Conservation (phyloP, 2,329 filamentous ascomycete genomes). For the Arthrobotrys conoides region DNA sequence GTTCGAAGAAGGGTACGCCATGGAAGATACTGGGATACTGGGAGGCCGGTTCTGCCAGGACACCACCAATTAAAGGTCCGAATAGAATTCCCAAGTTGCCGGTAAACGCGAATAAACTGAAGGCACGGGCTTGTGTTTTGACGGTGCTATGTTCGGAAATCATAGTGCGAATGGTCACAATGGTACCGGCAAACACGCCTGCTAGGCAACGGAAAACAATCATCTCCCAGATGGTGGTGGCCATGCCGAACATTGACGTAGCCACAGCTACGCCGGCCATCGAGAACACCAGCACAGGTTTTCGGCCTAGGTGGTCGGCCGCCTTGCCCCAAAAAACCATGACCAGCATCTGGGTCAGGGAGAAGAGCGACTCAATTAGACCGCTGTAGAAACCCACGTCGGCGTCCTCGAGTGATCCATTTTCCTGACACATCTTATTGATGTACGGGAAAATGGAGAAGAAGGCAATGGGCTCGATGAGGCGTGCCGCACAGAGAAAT, state of each 20-base stretch:
- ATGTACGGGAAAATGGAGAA: constrained; percentile 87
- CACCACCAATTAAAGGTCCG: constrained; percentile 79
- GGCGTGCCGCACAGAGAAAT: constrained; percentile 79
- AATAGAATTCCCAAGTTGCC: constrained; percentile 81
- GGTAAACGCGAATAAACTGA: constrained; percentile 82
- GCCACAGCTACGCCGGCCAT: constrained; percentile 75
- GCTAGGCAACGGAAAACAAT: constrained; percentile 78
- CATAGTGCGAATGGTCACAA: constrained; percentile 83
- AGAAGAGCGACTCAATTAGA: constrained; percentile 81
- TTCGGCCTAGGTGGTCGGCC: constrained; percentile 79
- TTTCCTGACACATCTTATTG: constrained; percentile 80
- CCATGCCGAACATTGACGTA: constrained; percentile 78
- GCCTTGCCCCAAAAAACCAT: constrained; percentile 81
- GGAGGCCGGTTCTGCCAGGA: constrained; percentile 76
- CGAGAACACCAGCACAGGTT: constrained; percentile 79
- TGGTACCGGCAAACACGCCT: constrained; percentile 80
- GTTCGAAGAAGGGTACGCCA: constrained; percentile 72
- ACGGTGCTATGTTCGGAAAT: constrained; percentile 79
- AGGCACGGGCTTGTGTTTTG: constrained; percentile 79
- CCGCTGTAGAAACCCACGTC: constrained; percentile 86
- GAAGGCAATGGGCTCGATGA: constrained; percentile 84
- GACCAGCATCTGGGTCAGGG: constrained; percentile 80
- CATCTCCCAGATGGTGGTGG: constrained; percentile 80
- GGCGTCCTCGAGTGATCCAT: constrained; percentile 74
- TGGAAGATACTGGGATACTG: constrained; percentile 76